Conservation (phyloP, 2,329 filamentous ascomycete genomes). For the Colletotrichum sp. region DNA sequence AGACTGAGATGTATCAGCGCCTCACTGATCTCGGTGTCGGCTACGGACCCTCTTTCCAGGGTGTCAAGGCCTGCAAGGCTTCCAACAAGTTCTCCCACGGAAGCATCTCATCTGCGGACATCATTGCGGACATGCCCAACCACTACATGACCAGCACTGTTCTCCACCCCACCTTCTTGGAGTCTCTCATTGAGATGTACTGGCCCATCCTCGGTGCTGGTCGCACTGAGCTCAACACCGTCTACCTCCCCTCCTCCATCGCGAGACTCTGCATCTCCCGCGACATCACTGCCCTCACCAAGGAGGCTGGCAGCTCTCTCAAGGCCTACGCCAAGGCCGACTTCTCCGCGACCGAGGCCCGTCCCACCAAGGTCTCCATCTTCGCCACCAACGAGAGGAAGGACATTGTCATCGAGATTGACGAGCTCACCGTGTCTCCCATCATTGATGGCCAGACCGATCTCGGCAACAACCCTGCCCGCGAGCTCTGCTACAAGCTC, state of each 20-base stretch:
- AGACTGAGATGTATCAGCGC: constrained; percentile 46
- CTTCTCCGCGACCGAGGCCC: constrained; percentile 15
- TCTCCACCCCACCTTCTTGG: constrained; percentile 25
- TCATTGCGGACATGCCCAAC: constrained; percentile 24
- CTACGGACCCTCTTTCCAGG: constrained; percentile 58
- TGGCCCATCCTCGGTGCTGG: constrained; percentile 37
- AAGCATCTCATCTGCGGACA: constrained; percentile 8
- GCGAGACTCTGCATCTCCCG: constrained; percentile 29
- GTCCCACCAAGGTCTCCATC: constrained; percentile 22
- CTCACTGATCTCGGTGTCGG: constrained; percentile 50
- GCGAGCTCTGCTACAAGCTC: constrained; percentile 28
- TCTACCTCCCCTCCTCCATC: constrained; percentile 38
- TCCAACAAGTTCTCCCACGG: constrained; percentile 16
- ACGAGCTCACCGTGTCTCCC: constrained; percentile 27
- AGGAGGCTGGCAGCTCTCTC: constrained; percentile 34
- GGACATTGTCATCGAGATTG: constrained; percentile 24
- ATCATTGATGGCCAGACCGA: constrained; percentile 23
- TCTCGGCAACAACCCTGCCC: constrained; percentile 11
- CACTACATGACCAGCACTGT: constrained; percentile 23
- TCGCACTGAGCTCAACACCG: constrained; percentile 29
- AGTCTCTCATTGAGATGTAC: constrained; percentile 27
- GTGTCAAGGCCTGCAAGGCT: constrained; percentile 49
- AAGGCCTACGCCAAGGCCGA: constrained; percentile 22
- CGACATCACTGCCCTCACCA: constrained; percentile 34
- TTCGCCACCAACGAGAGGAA: constrained; percentile 21